These are phyloP conservation scores for Imleria badia DNA, from an alignment of 768 basidiomycete genomes.

Conservation along the genomic window DNA sequence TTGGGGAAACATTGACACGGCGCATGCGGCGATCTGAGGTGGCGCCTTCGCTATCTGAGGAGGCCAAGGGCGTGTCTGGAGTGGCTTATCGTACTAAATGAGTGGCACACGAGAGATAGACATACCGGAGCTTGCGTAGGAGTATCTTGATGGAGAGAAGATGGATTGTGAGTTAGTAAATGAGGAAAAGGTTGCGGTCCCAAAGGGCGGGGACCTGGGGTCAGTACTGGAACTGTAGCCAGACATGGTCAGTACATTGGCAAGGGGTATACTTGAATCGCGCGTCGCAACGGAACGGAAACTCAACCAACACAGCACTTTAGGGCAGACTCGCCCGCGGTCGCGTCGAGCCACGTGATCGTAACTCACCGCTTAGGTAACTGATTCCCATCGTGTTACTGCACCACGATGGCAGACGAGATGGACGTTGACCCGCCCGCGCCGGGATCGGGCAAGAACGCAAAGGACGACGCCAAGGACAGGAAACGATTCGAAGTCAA, in stretches of 20 bases:
- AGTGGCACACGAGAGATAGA: not conserved
- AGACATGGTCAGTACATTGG: constrained; percentile 41
- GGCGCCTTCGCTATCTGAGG: constrained; percentile 47
- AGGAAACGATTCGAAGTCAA: constrained; percentile 97
- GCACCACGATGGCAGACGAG: constrained; percentile 51
- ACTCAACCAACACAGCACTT: constrained; percentile 30
- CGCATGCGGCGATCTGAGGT: constrained; percentile 50
- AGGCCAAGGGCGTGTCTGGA: constrained; percentile 46
- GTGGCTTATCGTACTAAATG: constrained; percentile 2
- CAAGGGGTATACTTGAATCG: constrained; percentile 6
- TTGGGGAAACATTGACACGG: constrained; percentile 55
- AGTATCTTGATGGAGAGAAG: constrained; percentile 60
- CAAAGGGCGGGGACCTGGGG: constrained; percentile 61
- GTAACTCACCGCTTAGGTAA: constrained; percentile 17
- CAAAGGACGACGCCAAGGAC: constrained; percentile 56
- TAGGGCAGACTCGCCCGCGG: constrained; percentile 41
- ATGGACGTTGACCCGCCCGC: constrained; percentile 67
- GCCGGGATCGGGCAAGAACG: constrained; percentile 41
- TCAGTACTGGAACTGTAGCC: constrained; percentile 39
- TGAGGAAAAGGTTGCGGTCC: constrained; percentile 57
- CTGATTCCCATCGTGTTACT: not conserved
- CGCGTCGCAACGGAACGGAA: constrained; percentile 7
- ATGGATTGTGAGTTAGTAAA: constrained; percentile 52
- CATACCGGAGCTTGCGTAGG: constrained; percentile 57
- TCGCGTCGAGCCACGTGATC: constrained; percentile 40